Evolutionary conservation across 352 stramenopile species (phyloP), one percentile per base, ranked within the genome.

Genomic region (Phytophthora tubulina): DNA sequence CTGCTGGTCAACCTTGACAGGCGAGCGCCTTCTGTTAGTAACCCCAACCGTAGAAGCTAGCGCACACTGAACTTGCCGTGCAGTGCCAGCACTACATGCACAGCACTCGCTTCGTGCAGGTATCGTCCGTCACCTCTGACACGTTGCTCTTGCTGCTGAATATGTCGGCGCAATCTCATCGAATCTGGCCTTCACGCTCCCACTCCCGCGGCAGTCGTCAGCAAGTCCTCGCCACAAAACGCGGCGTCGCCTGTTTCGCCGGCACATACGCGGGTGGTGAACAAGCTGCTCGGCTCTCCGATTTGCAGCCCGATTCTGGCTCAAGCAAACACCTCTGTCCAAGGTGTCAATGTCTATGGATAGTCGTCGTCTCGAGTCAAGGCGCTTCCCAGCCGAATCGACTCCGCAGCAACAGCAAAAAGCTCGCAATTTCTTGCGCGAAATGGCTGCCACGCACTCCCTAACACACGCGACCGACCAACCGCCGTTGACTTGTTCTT

Each of bases 361-460:
- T 70, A 70, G 62, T 62, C 62, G 62, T 63, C 51, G 52, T n/a
- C 61, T 61, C 61, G 15, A 46, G 41, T 27, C 41, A 21, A 27
- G 2, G 21, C 21, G 21, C 1, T 27, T 27, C 21, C 21, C 21
- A 1, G 21, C 2, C 21, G 21, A 21, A 21, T 21, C 21, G 21
- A 21, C 21, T 21, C 21, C 21, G 21, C 21, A 27, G 21, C 21
- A 27, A 27, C 21, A 27, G 21, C 21, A 27, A 27, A 27, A 27
- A 27, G 21, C 21, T 27, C 21, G 21, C 21, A 56, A 65, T 55
- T 65, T 65, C 57, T 65, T 14, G 46, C 45, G 55, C 49, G 48
- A 67, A 73, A 67, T 73, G 57, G 55, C 64, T 72, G 36, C 63
- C 30, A 44, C 15, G 35, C 33, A 13, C 30, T 45, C n/a, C 9